Percentiles rank a stretch among this genome's conserved stretches.
These are phyloP conservation scores for Cyclospora cayetanensis DNA, from an alignment of 169 alveolate genomes.

Conservation along the genomic window DNA sequence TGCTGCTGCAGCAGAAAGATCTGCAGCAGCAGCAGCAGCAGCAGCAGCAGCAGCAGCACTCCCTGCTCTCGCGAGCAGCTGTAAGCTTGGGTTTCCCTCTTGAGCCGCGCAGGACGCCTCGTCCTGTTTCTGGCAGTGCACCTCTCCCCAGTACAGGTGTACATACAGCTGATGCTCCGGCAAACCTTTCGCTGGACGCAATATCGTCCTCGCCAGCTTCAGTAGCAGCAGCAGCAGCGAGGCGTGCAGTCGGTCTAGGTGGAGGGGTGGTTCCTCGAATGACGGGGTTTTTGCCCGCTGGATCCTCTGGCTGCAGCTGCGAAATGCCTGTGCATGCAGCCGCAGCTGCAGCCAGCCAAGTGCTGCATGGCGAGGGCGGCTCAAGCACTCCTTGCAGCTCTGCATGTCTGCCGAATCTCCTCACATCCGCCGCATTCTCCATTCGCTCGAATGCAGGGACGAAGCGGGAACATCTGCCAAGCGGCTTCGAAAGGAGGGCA, in stretches of 20 bases:
- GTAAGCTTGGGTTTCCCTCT: not conserved
- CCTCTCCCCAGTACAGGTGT: not conserved
- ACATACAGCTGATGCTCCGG: not conserved
- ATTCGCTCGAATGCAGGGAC: no score
- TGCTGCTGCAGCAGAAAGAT: not conserved
- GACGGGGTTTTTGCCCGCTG: not conserved
- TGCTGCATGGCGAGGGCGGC: not conserved
- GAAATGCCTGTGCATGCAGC: no score
- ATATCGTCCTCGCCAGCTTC: not conserved
- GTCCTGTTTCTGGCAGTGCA: not conserved
- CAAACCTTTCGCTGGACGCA: not conserved
- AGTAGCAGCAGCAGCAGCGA: not conserved
- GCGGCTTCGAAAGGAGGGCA: no score
- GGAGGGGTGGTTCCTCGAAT: no score
- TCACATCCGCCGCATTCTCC: not conserved
- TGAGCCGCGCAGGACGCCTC: not conserved
- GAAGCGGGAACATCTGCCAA: no score
- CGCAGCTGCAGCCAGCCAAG: not conserved
- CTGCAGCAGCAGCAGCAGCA: constrained; percentile 26
- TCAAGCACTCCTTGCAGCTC: not conserved
- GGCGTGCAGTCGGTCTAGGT: no score
- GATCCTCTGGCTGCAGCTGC: constrained; percentile 3
- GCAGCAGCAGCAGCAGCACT: constrained; percentile 12
- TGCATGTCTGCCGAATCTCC: constrained; percentile 8
- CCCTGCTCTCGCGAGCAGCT: constrained; percentile 3